phyloP scores from a whole-genome alignment of 306 rosid species.

The Pyrus pyrifolia region DNA sequence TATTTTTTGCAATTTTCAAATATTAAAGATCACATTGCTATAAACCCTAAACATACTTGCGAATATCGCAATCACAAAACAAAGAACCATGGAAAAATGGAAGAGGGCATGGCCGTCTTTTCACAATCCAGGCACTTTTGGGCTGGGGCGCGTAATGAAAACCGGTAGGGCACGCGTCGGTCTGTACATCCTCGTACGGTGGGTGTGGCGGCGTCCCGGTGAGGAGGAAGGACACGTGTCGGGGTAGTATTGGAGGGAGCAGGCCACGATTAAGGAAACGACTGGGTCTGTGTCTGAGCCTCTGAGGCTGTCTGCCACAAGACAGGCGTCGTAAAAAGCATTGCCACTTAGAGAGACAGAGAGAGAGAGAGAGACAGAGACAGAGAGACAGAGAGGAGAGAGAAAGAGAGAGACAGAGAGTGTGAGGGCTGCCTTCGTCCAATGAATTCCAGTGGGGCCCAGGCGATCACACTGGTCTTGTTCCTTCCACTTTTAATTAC shows the following conservation, averaged over 20 bases:
- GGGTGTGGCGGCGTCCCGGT: background rate
- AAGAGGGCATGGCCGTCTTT: background rate
- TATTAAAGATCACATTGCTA: no score
- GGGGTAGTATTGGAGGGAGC: background rate
- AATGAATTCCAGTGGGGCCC: background rate
- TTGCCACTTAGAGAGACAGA: no score
- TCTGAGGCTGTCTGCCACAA: background rate
- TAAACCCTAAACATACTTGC: background rate
- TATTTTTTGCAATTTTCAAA: no score
- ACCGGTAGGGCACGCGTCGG: background rate
- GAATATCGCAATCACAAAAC: no score
- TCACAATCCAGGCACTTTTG: background rate
- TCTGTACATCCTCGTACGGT: background rate
- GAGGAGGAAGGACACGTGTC: background rate
- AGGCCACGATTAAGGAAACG: background rate
- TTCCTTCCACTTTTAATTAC: background rate
- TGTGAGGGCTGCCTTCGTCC: background rate
- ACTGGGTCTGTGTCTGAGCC: background rate
- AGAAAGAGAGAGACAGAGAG: background rate
- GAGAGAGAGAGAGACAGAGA: background rate
- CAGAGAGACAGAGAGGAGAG: background rate
- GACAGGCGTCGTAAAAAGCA: background rate
- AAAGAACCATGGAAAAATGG: background rate
- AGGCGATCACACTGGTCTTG: background rate
- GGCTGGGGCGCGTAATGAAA: no score